Evolutionary conservation across 768 basidiomycete genomes (phyloP).

Genomic region (Termitomyces sp.): DNA sequence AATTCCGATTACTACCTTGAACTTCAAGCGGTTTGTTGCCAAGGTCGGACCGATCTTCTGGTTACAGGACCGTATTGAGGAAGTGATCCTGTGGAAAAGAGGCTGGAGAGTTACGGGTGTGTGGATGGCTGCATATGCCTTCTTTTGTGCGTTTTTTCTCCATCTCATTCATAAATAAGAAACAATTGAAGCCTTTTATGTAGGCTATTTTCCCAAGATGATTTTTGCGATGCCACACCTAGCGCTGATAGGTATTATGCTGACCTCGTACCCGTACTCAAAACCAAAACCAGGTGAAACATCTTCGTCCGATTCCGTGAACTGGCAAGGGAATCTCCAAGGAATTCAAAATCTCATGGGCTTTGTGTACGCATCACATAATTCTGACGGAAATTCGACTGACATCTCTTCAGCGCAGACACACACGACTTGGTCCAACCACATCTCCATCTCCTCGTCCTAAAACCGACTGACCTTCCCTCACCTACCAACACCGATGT

Average conservation of each 20-base stretch:
- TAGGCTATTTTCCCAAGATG: conserved; percentile 76
- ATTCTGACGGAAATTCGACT: not conserved
- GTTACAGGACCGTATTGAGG: conserved; percentile 85
- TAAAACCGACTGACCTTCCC: conserved; percentile 37
- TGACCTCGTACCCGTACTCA: conserved; percentile 56
- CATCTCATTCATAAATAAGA: not conserved
- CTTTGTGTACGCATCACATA: conserved; percentile 45
- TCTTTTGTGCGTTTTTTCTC: conserved; percentile 56
- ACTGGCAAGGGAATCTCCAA: conserved; percentile 86
- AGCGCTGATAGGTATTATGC: conserved; percentile 56
- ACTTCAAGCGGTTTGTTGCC: conserved; percentile 78
- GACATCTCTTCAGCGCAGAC: conserved; percentile 47
- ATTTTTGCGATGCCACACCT: conserved; percentile 66
- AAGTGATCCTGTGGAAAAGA: conserved; percentile 76
- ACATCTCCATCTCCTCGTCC: conserved; percentile 42
- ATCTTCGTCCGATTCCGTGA: conserved; percentile 49
- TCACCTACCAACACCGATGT: conserved; percentile 25
- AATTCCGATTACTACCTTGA: conserved; percentile 68
- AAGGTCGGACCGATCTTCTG: conserved; percentile 80
- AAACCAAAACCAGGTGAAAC: conserved; percentile 18
- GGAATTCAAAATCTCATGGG: conserved; percentile 93
- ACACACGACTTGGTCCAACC: conserved; percentile 48
- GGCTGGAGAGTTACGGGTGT: conserved; percentile 66
- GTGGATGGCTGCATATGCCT: conserved; percentile 75
- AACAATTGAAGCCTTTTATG: not conserved